These are phyloP conservation scores for Psilocybe sp. DNA, from an alignment of 768 basidiomycete genomes.

Conservation along the genomic window DNA sequence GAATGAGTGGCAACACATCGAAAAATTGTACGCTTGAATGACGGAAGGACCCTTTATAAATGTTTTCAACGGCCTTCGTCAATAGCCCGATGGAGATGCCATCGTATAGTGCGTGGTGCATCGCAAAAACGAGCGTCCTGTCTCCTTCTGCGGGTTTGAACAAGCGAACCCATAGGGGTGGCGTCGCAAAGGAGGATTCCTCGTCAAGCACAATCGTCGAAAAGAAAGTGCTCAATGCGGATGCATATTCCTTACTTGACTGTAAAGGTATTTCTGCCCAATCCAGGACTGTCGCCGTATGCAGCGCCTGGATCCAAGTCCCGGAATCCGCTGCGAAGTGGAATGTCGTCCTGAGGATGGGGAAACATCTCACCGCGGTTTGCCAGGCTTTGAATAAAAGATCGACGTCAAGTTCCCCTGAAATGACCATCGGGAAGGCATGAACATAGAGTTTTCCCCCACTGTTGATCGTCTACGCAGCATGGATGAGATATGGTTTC, in stretches of 20 bases:
- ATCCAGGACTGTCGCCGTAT: constrained; percentile 16
- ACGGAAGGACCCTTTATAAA: constrained; percentile 23
- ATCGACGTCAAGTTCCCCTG: constrained; percentile 17
- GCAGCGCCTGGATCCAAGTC: constrained; percentile 30
- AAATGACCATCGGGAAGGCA: constrained; percentile 25
- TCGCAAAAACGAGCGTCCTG: constrained; percentile 30
- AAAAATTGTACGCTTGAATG: constrained; percentile 28
- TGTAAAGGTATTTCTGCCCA: constrained; percentile 18
- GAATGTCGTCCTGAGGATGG: constrained; percentile 47
- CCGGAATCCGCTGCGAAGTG: constrained; percentile 36
- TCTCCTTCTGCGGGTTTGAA: constrained; percentile 13
- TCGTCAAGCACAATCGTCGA: constrained; percentile 17
- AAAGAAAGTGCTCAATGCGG: constrained; percentile 14
- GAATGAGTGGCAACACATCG: constrained; percentile 33
- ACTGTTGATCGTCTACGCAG: constrained; percentile 26
- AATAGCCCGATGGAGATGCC: constrained; percentile 38
- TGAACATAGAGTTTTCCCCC: constrained; percentile 28
- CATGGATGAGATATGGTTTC: neutral
- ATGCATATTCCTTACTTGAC: constrained; percentile 16
- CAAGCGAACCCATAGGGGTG: constrained; percentile 30
- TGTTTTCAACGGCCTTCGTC: constrained; percentile 25
- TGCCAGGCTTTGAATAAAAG: constrained; percentile 36
- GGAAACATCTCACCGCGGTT: constrained; percentile 24
- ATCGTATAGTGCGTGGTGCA: constrained; percentile 50
- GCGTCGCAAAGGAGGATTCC: constrained; percentile 19